phyloP scores from a whole-genome alignment of 1,139 yeast genomes.

The Yamadazyma friedrichii region DNA sequence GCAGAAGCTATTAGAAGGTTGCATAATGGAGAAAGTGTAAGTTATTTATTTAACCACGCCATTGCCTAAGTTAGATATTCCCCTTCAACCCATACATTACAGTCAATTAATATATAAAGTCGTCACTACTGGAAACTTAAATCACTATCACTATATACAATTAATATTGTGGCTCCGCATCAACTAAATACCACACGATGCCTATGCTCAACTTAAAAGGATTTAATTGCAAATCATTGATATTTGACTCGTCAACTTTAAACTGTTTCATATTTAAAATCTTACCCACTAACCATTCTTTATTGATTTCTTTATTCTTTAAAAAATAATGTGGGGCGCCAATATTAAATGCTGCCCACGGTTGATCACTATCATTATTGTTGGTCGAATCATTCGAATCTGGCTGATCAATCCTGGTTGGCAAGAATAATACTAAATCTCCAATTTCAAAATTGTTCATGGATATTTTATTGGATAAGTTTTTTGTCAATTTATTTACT shows the following conservation, averaged over 20 bases:
- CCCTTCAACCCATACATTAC: too few relatives aligned
- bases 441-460: constrained; percentile 63
- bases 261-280: constrained; percentile 50
- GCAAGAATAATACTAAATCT: constrained; percentile 80
- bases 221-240: constrained; percentile 29
- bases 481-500: constrained; percentile 31
- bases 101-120: neutral
- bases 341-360: constrained; percentile 86
- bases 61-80: neutral
- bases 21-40: constrained; percentile 95
- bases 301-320: constrained; percentile 20
- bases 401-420: constrained; percentile 56
- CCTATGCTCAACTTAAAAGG: constrained; percentile 52
- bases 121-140: neutral
- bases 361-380: constrained; percentile 30
- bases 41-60: constrained; percentile 79
- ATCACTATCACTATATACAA: neutral
- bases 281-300: constrained; percentile 76
- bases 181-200: constrained; percentile 49
- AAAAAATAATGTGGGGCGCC: constrained; percentile 79
- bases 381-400: constrained; percentile 15
- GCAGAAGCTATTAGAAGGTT: constrained; percentile 97
- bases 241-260: constrained; percentile 38
- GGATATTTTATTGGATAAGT: constrained; percentile 54
- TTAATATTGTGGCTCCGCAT: constrained; percentile 25